Evolutionary conservation across 1,284 basidiomycete genomes (phyloP).

Genomic region (Leccinum glutinopallens): DNA sequence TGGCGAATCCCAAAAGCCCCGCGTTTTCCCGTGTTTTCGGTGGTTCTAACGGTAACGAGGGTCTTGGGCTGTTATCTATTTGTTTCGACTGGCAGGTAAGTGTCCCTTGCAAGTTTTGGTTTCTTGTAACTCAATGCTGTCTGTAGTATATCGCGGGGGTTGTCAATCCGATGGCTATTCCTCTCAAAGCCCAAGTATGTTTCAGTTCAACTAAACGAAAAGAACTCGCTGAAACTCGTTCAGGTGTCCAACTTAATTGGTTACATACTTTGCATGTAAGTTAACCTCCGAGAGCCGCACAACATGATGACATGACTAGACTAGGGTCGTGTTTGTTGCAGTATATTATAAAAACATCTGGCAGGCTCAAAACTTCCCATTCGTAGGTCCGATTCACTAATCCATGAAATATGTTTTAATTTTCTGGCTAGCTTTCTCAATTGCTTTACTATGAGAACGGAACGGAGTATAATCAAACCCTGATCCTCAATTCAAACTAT

Average conservation of each 20-base stretch:
- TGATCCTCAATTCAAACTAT: constrained; percentile 50
- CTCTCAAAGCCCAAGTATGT: constrained; percentile 44
- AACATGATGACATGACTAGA: neutral
- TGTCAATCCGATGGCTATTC: constrained; percentile 49
- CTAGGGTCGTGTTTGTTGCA: constrained; percentile 45
- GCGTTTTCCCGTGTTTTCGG: constrained; percentile 61
- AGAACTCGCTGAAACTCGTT: neutral
- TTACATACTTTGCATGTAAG: constrained; percentile 50
- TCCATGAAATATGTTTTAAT: neutral
- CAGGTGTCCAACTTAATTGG: constrained; percentile 48
- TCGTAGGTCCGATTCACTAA: constrained; percentile 34
- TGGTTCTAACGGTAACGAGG: constrained; percentile 61
- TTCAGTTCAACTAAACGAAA: neutral
- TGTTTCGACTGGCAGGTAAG: constrained; percentile 58
- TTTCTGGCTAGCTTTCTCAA: constrained; percentile 41
- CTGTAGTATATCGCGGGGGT: constrained; percentile 47
- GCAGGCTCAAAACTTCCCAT: constrained; percentile 50
- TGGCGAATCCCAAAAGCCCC: constrained; percentile 51
- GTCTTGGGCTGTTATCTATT: constrained; percentile 50
- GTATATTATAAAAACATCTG: constrained; percentile 52
- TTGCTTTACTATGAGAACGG: constrained; percentile 52
- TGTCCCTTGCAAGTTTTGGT: neutral
- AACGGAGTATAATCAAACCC: constrained; percentile 46
- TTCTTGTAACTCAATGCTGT: constrained; percentile 8
- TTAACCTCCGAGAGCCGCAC: neutral